phyloP scores from a whole-genome alignment of 2,329 filamentous ascomycete genomes.

The Zasmidium cellare region DNA sequence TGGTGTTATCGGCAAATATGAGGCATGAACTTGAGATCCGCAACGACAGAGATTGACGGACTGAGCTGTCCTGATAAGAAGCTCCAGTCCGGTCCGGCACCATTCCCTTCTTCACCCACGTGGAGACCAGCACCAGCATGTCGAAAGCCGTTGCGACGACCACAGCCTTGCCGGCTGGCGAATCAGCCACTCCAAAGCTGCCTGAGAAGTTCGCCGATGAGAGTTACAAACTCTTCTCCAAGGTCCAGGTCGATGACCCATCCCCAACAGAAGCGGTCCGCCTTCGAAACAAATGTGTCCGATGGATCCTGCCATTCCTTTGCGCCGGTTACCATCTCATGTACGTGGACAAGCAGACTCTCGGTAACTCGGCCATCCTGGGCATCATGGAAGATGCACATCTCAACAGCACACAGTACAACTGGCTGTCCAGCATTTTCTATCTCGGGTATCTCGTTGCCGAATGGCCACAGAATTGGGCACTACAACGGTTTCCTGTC shows the following conservation, averaged over 20 bases:
- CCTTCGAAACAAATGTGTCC: constrained; percentile 19
- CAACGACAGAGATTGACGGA: no score
- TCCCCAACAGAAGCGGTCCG: constrained; percentile 15
- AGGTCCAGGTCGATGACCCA: constrained; percentile 16
- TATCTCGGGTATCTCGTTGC: constrained; percentile 28
- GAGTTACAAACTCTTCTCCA: constrained; percentile 21
- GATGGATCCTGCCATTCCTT: constrained; percentile 20
- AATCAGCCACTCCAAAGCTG: constrained; percentile 11
- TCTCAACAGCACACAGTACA: constrained; percentile 28
- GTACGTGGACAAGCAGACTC: constrained; percentile 22
- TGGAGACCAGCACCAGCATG: background rate
- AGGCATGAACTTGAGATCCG: background rate
- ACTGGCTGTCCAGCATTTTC: constrained; percentile 27
- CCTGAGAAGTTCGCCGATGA: constrained; percentile 17
- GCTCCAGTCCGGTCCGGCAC: no score
- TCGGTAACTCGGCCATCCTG: constrained; percentile 31
- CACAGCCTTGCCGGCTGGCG: background rate
- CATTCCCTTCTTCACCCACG: no score
- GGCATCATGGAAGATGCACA: constrained; percentile 35
- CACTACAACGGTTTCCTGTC: constrained; percentile 22
- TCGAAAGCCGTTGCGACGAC: background rate
- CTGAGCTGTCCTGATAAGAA: no score
- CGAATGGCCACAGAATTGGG: constrained; percentile 29
- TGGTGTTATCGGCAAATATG: background rate
- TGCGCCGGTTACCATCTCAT: constrained; percentile 22